A percentile compares a stretch with the other conserved stretches of the same genome.
Conservation (phyloP, 1,284 basidiomycete genomes). For the Trichosporon sp. region DNA sequence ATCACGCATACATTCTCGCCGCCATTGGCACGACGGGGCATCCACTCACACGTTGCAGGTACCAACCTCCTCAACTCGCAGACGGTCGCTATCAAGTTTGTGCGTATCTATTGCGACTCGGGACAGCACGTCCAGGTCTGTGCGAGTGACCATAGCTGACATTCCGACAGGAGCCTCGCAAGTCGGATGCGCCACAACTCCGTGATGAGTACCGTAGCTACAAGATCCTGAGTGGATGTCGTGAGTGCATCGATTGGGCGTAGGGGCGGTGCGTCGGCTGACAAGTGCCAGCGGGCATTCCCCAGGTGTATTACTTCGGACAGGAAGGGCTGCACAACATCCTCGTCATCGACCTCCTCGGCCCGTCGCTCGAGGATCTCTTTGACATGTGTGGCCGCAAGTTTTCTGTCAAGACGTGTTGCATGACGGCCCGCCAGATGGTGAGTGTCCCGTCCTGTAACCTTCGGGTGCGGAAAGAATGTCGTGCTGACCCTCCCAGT, state of each 20-base stretch:
- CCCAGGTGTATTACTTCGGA: slow-evolving; percentile 95
- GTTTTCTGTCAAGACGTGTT: slow-evolving; percentile 95
- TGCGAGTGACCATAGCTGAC: slow-evolving; percentile 15
- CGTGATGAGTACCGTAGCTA: slow-evolving; percentile 96
- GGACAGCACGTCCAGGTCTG: not conserved
- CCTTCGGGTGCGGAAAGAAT: slow-evolving; percentile 47
- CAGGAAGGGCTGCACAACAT: slow-evolving; percentile 98
- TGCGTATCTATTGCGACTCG: slow-evolving; percentile 52
- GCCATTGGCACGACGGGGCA: not conserved
- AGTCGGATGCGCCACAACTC: slow-evolving; percentile 92
- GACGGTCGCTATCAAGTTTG: slow-evolving; percentile 97
- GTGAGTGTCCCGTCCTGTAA: slow-evolving; percentile 53
- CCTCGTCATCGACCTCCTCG: slow-evolving; percentile 90
- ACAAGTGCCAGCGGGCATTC: slow-evolving; percentile 65
- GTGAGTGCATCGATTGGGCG: slow-evolving; percentile 56
- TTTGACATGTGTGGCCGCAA: slow-evolving; percentile 99
- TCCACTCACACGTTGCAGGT: slow-evolving; percentile 54
- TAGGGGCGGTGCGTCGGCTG: not conserved
- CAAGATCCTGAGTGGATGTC: slow-evolving; percentile 85
- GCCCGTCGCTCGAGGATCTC: slow-evolving; percentile 90
- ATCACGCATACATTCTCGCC: not conserved
- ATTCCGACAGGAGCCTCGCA: slow-evolving; percentile 74
- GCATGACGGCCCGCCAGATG: slow-evolving; percentile 96
- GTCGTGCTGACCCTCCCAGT: slow-evolving; percentile 56
- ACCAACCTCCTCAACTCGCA: slow-evolving; percentile 92